phyloP scores from a whole-genome alignment of 139 green algal species.

The Medakamo hakoo region DNA sequence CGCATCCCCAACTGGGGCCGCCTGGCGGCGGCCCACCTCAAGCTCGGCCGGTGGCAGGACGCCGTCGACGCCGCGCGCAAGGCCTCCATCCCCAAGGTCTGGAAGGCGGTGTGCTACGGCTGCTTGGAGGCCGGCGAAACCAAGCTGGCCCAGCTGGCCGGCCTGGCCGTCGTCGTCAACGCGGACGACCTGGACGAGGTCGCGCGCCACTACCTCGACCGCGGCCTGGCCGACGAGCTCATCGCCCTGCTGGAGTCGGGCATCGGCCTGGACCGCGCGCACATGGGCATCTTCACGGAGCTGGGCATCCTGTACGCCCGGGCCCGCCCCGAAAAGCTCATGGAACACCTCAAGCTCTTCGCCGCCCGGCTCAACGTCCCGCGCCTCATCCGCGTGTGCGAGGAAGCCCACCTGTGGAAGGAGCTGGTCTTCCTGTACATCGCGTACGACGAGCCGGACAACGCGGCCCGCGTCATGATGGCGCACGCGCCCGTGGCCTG shows the following conservation, averaged over 20 bases:
- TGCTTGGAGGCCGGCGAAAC: constrained; percentile 94
- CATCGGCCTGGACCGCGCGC: constrained; percentile 91
- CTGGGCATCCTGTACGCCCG: constrained; percentile 75
- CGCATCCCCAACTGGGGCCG: constrained; percentile 89
- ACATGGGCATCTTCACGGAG: constrained; percentile 99
- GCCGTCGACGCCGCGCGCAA: constrained; percentile 94
- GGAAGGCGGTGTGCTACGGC: constrained; percentile 97
- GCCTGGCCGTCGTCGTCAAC: constrained; percentile 98
- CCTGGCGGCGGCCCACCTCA: constrained; percentile 80
- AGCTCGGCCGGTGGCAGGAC: constrained; percentile 70
- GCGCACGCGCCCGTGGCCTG: constrained; percentile 79
- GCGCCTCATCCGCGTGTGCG: constrained; percentile 84
- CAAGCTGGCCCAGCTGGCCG: constrained; percentile 89
- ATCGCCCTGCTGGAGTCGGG: constrained; percentile 89
- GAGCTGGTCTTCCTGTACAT: constrained; percentile 95
- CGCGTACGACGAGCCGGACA: constrained; percentile 97
- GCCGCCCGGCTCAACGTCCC: constrained; percentile 92
- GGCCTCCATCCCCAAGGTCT: constrained; percentile 80
- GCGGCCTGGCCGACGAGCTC: constrained; percentile 82
- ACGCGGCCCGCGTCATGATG: constrained; percentile 87
- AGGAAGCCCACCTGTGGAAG: constrained; percentile 90
- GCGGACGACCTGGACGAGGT: constrained; percentile 96
- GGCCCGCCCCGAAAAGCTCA: constrained; percentile 68
- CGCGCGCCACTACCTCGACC: constrained; percentile 73
- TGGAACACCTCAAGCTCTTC: constrained; percentile 99